Conservation (phyloP, 2,329 filamentous ascomycete genomes). For the Nakataea oryzae region DNA sequence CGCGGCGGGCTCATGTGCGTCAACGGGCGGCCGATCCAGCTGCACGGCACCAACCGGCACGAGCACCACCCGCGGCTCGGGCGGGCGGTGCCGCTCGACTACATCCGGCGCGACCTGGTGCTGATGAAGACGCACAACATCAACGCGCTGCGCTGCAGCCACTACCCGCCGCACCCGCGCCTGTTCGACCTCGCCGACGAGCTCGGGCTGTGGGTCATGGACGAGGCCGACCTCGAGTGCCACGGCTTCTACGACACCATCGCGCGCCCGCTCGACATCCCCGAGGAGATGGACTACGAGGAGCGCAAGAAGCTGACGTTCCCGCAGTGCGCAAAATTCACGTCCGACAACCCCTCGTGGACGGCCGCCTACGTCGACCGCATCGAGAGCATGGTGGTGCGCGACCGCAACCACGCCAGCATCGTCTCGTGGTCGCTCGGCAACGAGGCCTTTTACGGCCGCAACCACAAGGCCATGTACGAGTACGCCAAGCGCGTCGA, state of each 20-base stretch:
- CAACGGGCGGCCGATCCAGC: constrained; percentile 49
- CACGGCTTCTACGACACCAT: constrained; percentile 42
- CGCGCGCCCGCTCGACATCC: constrained; percentile 38
- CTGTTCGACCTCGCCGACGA: constrained; percentile 53
- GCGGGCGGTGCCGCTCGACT: constrained; percentile 52
- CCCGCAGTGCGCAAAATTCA: constrained; percentile 43
- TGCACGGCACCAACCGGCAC: constrained; percentile 58
- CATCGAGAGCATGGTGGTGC: constrained; percentile 49
- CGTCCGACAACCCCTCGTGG: constrained; percentile 51
- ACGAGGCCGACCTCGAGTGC: constrained; percentile 40
- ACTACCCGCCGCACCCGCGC: constrained; percentile 53
- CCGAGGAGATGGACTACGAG: constrained; percentile 47
- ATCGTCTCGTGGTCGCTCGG: constrained; percentile 65
- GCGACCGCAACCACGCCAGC: constrained; percentile 62
- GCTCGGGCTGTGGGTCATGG: constrained; percentile 52
- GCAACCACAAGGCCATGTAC: constrained; percentile 60
- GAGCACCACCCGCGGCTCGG: constrained; percentile 58
- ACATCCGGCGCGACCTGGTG: constrained; percentile 49
- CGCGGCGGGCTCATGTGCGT: constrained; percentile 49
- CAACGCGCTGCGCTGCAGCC: constrained; percentile 59
- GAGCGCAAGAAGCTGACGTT: constrained; percentile 49
- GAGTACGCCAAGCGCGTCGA: constrained; percentile 49
- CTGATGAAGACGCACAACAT: constrained; percentile 64
- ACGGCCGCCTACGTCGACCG: constrained; percentile 57
- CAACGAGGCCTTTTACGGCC: constrained; percentile 63